Evolutionary conservation across 768 basidiomycete species (phyloP).

Genomic region (Mycena haematopus): DNA sequence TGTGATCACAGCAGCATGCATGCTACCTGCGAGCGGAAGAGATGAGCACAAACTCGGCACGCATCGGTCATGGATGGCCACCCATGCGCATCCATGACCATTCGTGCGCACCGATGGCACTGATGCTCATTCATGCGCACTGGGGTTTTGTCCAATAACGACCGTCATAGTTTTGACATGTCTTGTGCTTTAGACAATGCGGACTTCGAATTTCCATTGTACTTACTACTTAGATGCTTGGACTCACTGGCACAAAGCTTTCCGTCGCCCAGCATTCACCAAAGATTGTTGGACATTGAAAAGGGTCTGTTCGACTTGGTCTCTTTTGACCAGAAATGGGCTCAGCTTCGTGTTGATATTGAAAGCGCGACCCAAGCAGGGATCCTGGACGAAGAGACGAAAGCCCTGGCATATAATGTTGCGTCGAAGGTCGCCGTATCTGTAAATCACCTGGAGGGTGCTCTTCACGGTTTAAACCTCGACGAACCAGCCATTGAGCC

Average conservation of each 20-base stretch:
- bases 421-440: constrained; percentile 29
- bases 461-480: constrained; percentile 23
- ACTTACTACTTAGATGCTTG: neutral
- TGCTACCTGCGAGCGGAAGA: too few species aligned
- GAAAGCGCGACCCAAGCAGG: neutral
- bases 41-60: too few species aligned
- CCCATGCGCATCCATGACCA: too few species aligned
- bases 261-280: neutral
- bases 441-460: constrained; percentile 16
- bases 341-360: neutral
- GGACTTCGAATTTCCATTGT: constrained; percentile 27
- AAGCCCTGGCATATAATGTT: constrained; percentile 16
- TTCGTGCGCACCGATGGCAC: neutral
- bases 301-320: neutral
- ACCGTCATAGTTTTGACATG: neutral
- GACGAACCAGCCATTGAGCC: neutral
- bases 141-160: too few species aligned
- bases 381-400: constrained; percentile 20
- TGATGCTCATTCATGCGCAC: too few species aligned
- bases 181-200: constrained; percentile 29
- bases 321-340: constrained; percentile 9
- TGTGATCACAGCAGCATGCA: too few species aligned
- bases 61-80: too few species aligned
- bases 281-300: constrained; percentile 2
- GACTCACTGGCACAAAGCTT: neutral